Percentiles rank a stretch among this genome's conserved stretches.
Conservation (phyloP, 129 eudicot genomes). For the Dittrichia graveolens region DNA sequence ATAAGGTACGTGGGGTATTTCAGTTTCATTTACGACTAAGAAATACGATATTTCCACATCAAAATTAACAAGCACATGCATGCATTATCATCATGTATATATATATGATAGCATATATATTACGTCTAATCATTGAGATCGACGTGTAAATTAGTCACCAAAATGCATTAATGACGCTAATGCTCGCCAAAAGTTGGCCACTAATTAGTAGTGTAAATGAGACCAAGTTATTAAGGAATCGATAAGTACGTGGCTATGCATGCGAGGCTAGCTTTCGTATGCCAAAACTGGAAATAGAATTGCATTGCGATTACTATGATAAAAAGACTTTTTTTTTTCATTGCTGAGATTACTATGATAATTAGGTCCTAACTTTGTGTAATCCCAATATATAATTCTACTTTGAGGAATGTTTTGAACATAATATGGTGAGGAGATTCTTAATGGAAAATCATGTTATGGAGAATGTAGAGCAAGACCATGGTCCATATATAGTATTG, state of each 20-base stretch:
- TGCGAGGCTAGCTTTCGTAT: constrained; percentile 1
- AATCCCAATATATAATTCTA: not conserved
- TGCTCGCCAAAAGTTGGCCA: constrained; percentile 22
- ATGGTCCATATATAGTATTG: too few species aligned
- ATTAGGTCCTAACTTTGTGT: not conserved
- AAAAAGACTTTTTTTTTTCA: not conserved
- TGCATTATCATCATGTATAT: not conserved
- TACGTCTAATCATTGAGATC: not conserved
- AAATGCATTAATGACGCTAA: constrained; percentile 7
- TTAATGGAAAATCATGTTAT: not conserved
- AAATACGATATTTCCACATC: not conserved
- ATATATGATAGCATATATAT: not conserved
- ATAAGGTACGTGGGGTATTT: constrained; percentile 7
- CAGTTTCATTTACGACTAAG: constrained; percentile 4
- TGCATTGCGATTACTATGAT: not conserved
- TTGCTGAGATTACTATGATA: not conserved
- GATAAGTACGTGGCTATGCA: not conserved
- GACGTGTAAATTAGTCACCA: constrained; percentile 4
- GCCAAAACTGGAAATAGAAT: not conserved
- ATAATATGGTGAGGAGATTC: too few species aligned
- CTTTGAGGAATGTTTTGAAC: not conserved
- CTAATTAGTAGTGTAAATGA: not conserved
- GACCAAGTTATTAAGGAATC: not conserved
- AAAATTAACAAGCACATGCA: not conserved
- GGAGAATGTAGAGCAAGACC: too few species aligned